Percentiles rank a stretch among this genome's conserved stretches.
These are phyloP conservation scores for Boletus sensibilis DNA, from an alignment of 768 basidiomycete genomes.

Conservation along the genomic window DNA sequence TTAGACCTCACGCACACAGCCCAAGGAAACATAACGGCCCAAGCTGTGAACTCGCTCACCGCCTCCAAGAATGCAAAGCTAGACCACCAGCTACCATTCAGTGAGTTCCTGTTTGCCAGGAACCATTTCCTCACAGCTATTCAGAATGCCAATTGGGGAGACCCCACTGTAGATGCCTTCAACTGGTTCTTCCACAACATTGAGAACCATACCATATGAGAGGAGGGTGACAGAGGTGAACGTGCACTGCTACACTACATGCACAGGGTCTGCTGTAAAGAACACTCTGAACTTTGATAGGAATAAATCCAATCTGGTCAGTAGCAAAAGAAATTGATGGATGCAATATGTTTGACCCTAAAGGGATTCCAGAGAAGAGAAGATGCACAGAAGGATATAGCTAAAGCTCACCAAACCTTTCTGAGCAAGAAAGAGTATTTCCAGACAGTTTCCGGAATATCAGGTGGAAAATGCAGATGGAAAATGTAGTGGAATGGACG, in stretches of 20 bases:
- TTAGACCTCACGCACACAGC: too few relatives aligned
- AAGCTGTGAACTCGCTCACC: neutral
- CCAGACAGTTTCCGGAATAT: too few relatives aligned
- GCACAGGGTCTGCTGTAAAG: neutral
- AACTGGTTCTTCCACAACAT: neutral
- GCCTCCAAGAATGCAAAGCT: neutral
- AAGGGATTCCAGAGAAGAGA: too few relatives aligned
- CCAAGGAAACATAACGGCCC: neutral
- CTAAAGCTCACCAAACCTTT: too few relatives aligned
- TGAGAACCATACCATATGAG: neutral
- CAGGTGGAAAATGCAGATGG: too few relatives aligned
- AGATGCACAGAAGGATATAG: too few relatives aligned
- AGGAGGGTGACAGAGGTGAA: neutral
- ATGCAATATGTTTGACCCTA: too few relatives aligned
- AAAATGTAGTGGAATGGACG: too few relatives aligned
- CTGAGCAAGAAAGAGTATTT: too few relatives aligned
- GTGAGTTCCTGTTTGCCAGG: neutral
- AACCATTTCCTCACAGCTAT: neutral
- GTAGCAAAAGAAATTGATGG: too few relatives aligned
- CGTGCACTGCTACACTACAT: neutral
- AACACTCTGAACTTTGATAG: too few relatives aligned
- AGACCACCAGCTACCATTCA: neutral
- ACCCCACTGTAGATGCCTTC: neutral
- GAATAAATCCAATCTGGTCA: too few relatives aligned
- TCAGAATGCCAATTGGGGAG: neutral